A percentile compares a stretch with the other conserved stretches of the same genome.
These are phyloP conservation scores for Zygoascus meyerae DNA, from an alignment of 1,139 yeast species.

Conservation along the genomic window DNA sequence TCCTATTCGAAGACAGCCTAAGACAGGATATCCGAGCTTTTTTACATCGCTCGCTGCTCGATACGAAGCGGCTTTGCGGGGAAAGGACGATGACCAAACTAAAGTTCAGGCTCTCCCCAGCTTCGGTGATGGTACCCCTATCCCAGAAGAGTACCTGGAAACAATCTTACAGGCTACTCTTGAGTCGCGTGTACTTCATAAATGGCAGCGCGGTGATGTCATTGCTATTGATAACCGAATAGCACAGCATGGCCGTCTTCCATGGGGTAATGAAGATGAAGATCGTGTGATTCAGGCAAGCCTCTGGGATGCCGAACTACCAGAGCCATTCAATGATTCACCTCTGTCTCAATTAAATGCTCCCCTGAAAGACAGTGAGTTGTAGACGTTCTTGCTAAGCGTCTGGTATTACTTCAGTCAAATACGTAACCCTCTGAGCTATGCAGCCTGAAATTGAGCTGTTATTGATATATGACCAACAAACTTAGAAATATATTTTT, in stretches of 20 bases:
- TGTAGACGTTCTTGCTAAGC: background rate
- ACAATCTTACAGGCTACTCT: constrained; percentile 12
- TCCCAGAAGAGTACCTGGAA: constrained; percentile 14
- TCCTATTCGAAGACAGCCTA: constrained; percentile 14
- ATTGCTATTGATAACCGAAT: constrained; percentile 14
- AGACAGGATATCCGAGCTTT: constrained; percentile 12
- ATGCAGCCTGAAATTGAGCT: too few species aligned
- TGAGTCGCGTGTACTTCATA: constrained; percentile 15
- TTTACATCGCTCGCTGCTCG: constrained; percentile 16
- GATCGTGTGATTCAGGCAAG: constrained; percentile 14
- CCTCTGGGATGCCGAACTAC: constrained; percentile 14
- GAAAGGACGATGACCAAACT: constrained; percentile 10
- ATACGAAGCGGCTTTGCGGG: constrained; percentile 10
- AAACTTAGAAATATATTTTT: too few species aligned
- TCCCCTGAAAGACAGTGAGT: constrained; percentile 8
- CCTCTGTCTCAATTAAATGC: constrained; percentile 8
- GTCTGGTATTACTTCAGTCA: too few species aligned
- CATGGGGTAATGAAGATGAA: constrained; percentile 13
- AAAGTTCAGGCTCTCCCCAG: constrained; percentile 13
- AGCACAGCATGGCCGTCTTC: constrained; percentile 14
- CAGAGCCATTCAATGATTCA: constrained; percentile 10
- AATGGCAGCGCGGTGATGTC: constrained; percentile 16
- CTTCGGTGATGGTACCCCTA: constrained; percentile 16
- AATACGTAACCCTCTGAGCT: too few species aligned
- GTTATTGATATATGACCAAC: too few species aligned